Conservation (phyloP, 164 flowering plant genomes). For the Saururus chinensis region DNA sequence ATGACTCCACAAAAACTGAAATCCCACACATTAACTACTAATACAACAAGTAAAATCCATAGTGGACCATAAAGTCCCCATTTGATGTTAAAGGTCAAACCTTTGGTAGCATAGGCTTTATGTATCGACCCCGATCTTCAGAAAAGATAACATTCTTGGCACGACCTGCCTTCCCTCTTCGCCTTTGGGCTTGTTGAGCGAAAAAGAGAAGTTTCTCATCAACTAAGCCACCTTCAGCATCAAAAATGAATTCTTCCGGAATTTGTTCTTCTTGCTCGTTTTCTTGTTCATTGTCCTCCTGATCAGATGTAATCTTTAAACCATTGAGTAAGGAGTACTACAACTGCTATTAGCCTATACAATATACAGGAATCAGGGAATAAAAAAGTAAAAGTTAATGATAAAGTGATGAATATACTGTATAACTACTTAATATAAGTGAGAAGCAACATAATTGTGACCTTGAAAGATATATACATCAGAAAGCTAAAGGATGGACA, state of each 20-base stretch:
- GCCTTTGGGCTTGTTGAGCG: conserved; percentile 96
- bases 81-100: conserved; percentile 17
- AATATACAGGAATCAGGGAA: too few relatives aligned
- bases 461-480: too few relatives aligned
- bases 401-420: too few relatives aligned
- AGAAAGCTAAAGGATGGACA: neutral
- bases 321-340: neutral
- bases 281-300: conserved; percentile 82
- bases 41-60: neutral
- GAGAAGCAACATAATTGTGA: too few relatives aligned
- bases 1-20: too few relatives aligned
- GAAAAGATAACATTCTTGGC: conserved; percentile 96
- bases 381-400: too few relatives aligned
- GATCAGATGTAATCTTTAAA: conserved; percentile 3
- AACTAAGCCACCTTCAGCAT: conserved; percentile 95
- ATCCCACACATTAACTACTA: neutral
- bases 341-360: neutral
- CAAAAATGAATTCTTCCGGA: conserved; percentile 96
- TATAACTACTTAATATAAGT: too few relatives aligned
- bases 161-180: conserved; percentile 86
- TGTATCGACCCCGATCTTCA: conserved; percentile 92
- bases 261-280: conserved; percentile 79
- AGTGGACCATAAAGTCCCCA: too few relatives aligned
- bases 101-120: conserved; percentile 98
- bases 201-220: conserved; percentile 96